Evolutionary conservation across 768 basidiomycete species (phyloP), one percentile per base, ranked within the genome.

Genomic region (Harrya chromipes): DNA sequence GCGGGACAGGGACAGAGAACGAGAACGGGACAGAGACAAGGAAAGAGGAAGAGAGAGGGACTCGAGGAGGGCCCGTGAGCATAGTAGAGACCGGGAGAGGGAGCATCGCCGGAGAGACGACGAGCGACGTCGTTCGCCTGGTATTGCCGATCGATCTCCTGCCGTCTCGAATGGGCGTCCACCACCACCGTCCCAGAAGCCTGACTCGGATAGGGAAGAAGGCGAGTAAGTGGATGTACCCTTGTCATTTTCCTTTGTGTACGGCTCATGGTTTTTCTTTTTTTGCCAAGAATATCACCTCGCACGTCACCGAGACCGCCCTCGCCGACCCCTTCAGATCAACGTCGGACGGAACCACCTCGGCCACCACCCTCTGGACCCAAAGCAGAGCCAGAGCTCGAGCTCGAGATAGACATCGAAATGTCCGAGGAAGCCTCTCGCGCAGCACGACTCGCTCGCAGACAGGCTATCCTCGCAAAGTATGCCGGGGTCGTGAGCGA

Each of bases 401-500:
- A 82, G 46, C 72, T 80, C 55, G 85, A 87, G 43, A 64, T 84
- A 17, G 81, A 83, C 17, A 73, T 69, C 12, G 64, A 62, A 34
- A 52, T 63, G n/a, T 61, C 81, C 1, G 74, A 84, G 7, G 87
- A 90, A 60, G 75, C 81, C 39, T 69, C 82, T 9, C 74, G 89
- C 29, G 87, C 72, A 6, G 84, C 80, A 24, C 82, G 88, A 9
- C 80, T 85, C 23, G 86, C 86, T 13, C 73, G 70, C 46, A 83
- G 90, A 24, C 82, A 82, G 50, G 90, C 86, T 9, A 92, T 94
- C 47, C 72, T 88, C 37, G 89, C 87, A 47, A 91, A 89, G 67
- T 87, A 90, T 67, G 59, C 74, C 6, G 79, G 78, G 14, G 67
- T 74, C 47, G 66, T 73, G 47, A 78, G 75, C 57, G 53, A 64